Evolutionary conservation across 2,329 filamentous ascomycete genomes (phyloP).

Genomic region (Penicillium sp.): DNA sequence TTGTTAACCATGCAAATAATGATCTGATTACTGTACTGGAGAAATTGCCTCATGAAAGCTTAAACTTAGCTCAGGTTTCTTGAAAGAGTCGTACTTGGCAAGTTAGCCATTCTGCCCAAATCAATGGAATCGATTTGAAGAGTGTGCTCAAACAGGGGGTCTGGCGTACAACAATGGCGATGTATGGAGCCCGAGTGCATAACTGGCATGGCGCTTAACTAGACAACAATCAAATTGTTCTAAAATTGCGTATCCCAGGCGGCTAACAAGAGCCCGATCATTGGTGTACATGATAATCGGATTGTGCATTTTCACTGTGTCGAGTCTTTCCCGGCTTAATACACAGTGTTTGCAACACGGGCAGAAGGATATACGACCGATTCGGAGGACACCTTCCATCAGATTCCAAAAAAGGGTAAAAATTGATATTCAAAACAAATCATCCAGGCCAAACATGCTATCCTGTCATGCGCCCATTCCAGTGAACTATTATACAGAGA

Average conservation of each 20-base stretch:
- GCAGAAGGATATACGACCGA: neutral
- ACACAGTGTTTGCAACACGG: neutral
- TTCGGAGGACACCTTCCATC: neutral
- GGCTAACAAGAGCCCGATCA: neutral
- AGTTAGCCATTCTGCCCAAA: neutral
- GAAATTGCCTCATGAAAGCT: no score
- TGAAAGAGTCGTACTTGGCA: no score
- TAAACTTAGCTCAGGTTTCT: no score
- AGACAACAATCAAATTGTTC: neutral
- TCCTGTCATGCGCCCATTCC: conserved; percentile 16
- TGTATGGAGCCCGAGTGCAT: neutral
- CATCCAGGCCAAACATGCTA: conserved; percentile 16
- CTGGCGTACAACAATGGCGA: neutral
- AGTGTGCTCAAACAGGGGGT: neutral
- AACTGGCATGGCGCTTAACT: neutral
- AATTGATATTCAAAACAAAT: conserved; percentile 31
- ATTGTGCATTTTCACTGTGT: neutral
- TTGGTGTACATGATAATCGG: neutral
- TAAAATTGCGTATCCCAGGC: neutral
- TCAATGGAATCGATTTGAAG: neutral
- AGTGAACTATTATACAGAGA: conserved; percentile 35
- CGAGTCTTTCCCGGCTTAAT: neutral
- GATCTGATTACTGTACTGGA: no score
- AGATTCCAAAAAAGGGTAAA: neutral
- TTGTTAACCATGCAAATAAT: no score